A percentile compares a stretch with the other conserved stretches of the same genome.
These are phyloP conservation scores for Vanrija humicola DNA, from an alignment of 1,284 basidiomycete genomes.

Conservation along the genomic window DNA sequence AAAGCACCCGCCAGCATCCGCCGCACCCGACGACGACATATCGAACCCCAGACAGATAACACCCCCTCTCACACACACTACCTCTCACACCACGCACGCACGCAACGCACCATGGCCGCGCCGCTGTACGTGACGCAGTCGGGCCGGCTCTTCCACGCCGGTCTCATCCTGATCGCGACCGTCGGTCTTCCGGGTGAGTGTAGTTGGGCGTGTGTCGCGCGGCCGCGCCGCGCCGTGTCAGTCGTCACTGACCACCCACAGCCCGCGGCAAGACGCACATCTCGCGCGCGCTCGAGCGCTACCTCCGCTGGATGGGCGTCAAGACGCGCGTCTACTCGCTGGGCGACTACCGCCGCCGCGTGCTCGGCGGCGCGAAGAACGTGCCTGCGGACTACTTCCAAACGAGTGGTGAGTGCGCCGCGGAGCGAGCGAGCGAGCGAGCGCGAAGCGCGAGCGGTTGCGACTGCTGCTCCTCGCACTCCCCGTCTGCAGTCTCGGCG, in stretches of 20 bases:
- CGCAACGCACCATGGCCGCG: constrained; percentile 62
- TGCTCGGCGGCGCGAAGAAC: constrained; percentile 79
- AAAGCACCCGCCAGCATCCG: no score
- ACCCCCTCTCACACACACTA: background rate
- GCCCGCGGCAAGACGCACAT: constrained; percentile 96
- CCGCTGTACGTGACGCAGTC: constrained; percentile 74
- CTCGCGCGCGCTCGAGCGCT: constrained; percentile 89
- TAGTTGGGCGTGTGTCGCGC: background rate
- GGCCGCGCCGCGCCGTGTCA: background rate
- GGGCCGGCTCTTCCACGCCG: constrained; percentile 81
- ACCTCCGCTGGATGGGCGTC: constrained; percentile 95
- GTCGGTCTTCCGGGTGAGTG: constrained; percentile 72
- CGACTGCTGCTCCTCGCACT: no score
- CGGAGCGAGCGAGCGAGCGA: no score
- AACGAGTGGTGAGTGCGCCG: constrained; percentile 59
- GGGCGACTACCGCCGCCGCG: constrained; percentile 89
- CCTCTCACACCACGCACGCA: background rate
- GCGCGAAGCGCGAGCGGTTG: background rate
- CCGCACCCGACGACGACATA: no score
- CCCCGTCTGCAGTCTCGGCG: no score
- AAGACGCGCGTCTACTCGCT: constrained; percentile 91
- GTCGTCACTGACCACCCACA: constrained; percentile 2
- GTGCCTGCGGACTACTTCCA: constrained; percentile 87
- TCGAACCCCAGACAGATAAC: no score
- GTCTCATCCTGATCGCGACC: constrained; percentile 87